These are phyloP conservation scores for Bacterosira constricta DNA, from an alignment of 108 stramenopile species.

Conservation along the genomic window DNA sequence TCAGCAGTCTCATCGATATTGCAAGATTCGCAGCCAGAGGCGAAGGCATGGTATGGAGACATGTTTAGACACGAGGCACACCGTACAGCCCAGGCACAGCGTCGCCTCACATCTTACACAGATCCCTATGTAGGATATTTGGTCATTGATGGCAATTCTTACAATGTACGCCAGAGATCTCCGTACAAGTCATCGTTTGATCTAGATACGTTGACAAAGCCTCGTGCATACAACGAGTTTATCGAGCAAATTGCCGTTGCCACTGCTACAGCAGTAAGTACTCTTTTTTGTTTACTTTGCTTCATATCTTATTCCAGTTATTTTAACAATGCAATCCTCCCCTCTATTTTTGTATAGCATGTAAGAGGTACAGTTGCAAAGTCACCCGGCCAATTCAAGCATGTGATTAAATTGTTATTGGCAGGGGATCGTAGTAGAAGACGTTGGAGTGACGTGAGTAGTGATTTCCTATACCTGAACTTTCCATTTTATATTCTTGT, in stretches of 20 bases:
- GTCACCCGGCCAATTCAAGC: slow-evolving; percentile 68
- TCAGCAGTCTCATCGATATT: slow-evolving; percentile 46
- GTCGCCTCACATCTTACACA: slow-evolving; percentile 59
- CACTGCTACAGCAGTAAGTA: slow-evolving; percentile 59
- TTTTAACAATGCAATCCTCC: not conserved
- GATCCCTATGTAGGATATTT: slow-evolving; percentile 68
- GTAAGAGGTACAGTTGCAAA: slow-evolving; percentile 64
- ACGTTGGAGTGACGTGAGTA: slow-evolving; percentile 54
- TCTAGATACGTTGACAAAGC: slow-evolving; percentile 31
- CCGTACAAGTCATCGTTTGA: slow-evolving; percentile 61
- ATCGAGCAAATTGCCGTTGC: slow-evolving; percentile 56
- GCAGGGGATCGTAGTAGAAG: slow-evolving; percentile 35
- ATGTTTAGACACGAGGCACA: slow-evolving; percentile 62
- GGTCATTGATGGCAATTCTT: slow-evolving; percentile 44
- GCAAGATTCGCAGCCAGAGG: slow-evolving; percentile 3
- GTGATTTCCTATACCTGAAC: not conserved
- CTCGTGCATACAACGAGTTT: slow-evolving; percentile 44
- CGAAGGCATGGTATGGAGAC: slow-evolving; percentile 55
- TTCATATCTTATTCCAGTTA: not conserved
- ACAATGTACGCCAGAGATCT: slow-evolving; percentile 59
- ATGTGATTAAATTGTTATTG: slow-evolving; percentile 55
- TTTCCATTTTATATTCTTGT: not conserved
- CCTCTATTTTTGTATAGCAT: slow-evolving; percentile 25
- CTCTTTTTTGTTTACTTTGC: not conserved
- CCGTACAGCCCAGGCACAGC: slow-evolving; percentile 56